Evolutionary conservation across 2,329 filamentous ascomycete species (phyloP).

Genomic region (Hypoxylon sp.): DNA sequence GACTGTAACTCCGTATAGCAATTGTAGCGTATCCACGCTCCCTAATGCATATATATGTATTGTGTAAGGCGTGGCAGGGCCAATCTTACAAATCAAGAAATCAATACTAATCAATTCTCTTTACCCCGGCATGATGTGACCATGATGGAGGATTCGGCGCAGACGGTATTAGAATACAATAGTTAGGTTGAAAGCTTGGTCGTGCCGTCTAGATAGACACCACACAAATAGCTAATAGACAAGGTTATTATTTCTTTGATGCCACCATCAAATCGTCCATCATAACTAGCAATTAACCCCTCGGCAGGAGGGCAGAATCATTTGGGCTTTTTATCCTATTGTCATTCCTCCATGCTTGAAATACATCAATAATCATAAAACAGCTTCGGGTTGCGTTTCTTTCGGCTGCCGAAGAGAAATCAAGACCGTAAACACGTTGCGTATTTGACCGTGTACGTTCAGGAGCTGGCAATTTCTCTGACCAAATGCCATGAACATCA

Average conservation of each 20-base stretch:
- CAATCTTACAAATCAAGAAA: slow-evolving; percentile 36
- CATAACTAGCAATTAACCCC: slow-evolving; percentile 30
- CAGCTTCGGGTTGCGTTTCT: slow-evolving; percentile 27
- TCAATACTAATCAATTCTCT: slow-evolving; percentile 3
- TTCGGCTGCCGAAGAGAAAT: slow-evolving; percentile 23
- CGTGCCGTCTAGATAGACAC: not conserved
- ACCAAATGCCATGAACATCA: slow-evolving; percentile 24
- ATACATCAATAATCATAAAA: slow-evolving; percentile 30
- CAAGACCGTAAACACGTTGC: slow-evolving; percentile 19
- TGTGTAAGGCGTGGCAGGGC: not conserved
- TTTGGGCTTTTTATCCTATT: slow-evolving; percentile 23
- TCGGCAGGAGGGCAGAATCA: slow-evolving; percentile 18
- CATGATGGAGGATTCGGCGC: slow-evolving; percentile 7
- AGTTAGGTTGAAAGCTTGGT: slow-evolving; percentile 1
- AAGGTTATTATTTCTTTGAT: slow-evolving; percentile 17
- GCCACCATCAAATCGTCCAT: slow-evolving; percentile 27
- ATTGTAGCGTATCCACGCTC: not conserved
- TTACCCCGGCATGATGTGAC: slow-evolving; percentile 19
- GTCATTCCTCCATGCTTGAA: slow-evolving; percentile 19
- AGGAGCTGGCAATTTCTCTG: slow-evolving; percentile 12
- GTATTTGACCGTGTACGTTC: slow-evolving; percentile 15
- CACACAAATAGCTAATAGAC: slow-evolving; percentile 1
- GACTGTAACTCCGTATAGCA: slow-evolving; percentile 8
- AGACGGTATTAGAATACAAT: not conserved
- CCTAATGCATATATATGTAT: slow-evolving; percentile 4